A percentile compares a stretch with the other conserved stretches of the same genome.
Conservation (phyloP, 148 eudicot genomes). For the Chenopodium quinoa region DNA sequence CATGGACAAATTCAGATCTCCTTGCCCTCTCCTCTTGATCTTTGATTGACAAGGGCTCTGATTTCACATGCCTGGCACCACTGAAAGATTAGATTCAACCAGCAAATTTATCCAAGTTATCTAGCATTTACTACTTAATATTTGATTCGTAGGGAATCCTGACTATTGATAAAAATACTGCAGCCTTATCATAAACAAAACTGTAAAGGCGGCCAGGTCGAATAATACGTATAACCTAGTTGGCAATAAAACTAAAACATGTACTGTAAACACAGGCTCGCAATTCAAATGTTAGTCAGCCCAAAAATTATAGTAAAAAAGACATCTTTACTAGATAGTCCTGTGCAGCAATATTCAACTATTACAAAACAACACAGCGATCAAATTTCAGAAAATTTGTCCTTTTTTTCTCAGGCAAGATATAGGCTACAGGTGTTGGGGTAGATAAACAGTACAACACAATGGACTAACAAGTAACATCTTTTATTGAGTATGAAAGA, state of each 20-base stretch:
- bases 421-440: not conserved
- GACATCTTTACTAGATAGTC: not conserved
- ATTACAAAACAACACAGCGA: not conserved
- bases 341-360: not conserved
- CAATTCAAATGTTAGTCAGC: not conserved
- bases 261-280: not conserved
- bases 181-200: not conserved
- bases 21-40: constrained; percentile 80
- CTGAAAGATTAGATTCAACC: constrained; percentile 17
- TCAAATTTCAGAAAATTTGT: not conserved
- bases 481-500: not conserved
- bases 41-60: constrained; percentile 69
- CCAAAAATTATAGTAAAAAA: not conserved
- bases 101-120: not conserved
- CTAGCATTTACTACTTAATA: not conserved
- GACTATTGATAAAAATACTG: not conserved
- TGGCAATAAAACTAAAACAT: not conserved
- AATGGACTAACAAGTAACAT: not conserved
- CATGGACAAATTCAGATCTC: constrained; percentile 72
- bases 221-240: not conserved
- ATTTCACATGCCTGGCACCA: constrained; percentile 48
- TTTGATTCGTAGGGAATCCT: not conserved
- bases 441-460: not conserved
- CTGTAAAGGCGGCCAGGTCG: not conserved
- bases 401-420: not conserved